Conservation (phyloP, 2,329 filamentous ascomycete genomes). For the Fusarium sp. region DNA sequence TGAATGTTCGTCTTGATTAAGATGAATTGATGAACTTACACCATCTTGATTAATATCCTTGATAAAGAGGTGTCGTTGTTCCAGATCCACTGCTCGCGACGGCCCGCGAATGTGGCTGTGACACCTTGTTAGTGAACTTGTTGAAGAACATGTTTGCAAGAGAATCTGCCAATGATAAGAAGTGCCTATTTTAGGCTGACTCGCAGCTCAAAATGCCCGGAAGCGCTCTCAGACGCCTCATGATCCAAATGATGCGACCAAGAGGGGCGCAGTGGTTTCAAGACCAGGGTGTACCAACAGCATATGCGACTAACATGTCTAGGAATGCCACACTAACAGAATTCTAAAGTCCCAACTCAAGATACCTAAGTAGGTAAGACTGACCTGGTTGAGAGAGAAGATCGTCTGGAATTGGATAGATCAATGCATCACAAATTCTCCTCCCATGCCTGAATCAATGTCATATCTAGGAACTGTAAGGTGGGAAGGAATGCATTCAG, state of each 20-base stretch:
- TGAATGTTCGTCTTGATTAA: neutral
- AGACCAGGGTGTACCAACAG: slow-evolving; percentile 31
- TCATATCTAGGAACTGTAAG: neutral
- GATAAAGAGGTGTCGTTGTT: neutral
- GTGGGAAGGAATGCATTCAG: neutral
- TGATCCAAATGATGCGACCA: slow-evolving; percentile 14
- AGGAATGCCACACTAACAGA: neutral
- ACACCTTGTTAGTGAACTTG: neutral
- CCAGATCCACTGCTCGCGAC: slow-evolving; percentile 25
- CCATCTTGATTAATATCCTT: neutral
- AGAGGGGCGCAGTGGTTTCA: slow-evolving; percentile 31
- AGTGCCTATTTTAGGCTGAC: neutral
- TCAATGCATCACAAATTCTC: neutral
- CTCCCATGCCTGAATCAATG: neutral
- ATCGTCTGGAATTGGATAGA: neutral
- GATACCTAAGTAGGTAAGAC: too few relatives aligned
- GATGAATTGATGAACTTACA: neutral
- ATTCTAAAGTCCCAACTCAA: neutral
- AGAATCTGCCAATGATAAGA: neutral
- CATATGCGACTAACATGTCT: slow-evolving; percentile 9
- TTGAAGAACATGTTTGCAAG: neutral
- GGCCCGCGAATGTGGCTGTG: slow-evolving; percentile 27
- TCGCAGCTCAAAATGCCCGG: neutral
- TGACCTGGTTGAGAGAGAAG: neutral
- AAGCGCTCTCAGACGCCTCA: slow-evolving; percentile 14